These are phyloP conservation scores for Geotrichum ghanense DNA, from an alignment of 805 yeast genomes.

Conservation along the genomic window DNA sequence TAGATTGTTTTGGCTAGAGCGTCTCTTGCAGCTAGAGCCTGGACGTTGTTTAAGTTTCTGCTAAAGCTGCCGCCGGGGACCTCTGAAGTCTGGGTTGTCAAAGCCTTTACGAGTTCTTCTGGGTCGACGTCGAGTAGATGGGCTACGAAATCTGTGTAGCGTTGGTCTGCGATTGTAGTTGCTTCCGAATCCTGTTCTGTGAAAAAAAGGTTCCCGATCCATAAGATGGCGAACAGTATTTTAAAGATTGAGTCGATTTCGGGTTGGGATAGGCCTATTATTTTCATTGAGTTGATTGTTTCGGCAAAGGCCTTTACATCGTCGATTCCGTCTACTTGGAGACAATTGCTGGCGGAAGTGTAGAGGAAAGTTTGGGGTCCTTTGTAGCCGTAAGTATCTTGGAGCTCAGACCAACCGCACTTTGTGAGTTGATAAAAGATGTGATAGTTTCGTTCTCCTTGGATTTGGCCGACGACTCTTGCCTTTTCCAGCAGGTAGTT, in stretches of 20 bases:
- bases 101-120: constrained; percentile 42
- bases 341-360: constrained; percentile 47
- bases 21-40: constrained; percentile 79
- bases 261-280: constrained; percentile 52
- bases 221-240: constrained; percentile 64
- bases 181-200: constrained; percentile 54
- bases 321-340: constrained; percentile 57
- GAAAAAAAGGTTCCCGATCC: constrained; percentile 76
- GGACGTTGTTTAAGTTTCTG: constrained; percentile 73
- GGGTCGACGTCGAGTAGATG: constrained; percentile 53
- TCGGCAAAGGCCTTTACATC: constrained; percentile 57
- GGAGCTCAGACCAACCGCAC: constrained; percentile 42
- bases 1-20: constrained; percentile 81
- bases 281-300: constrained; percentile 55
- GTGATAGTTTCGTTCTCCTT: constrained; percentile 82
- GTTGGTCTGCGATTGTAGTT: constrained; percentile 49
- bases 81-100: constrained; percentile 71
- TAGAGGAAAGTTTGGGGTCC: constrained; percentile 48
- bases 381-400: constrained; percentile 28
- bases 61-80: constrained; percentile 83
- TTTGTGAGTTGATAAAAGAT: constrained; percentile 76
- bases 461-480: constrained; percentile 69
- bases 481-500: constrained; percentile 93
- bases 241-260: constrained; percentile 52
- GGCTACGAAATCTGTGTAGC: constrained; percentile 41